Percentiles rank a stretch among this genome's conserved stretches.
phyloP scores from a whole-genome alignment of 352 stramenopile species.

The Phytophthora macrochlamydospora region DNA sequence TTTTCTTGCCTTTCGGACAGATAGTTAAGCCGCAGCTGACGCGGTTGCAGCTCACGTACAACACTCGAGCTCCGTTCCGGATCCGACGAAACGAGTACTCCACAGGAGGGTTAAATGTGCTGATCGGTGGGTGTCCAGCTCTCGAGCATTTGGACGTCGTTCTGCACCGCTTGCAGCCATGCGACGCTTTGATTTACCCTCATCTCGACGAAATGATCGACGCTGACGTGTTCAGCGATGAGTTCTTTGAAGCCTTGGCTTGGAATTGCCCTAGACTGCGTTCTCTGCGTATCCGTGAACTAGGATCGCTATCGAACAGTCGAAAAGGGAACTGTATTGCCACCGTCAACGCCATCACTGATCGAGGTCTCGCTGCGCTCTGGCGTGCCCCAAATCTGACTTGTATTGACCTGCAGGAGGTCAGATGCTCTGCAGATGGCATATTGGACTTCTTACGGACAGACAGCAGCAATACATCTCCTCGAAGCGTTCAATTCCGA shows the following conservation, averaged over 20 bases:
- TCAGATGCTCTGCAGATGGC: conserved; percentile 33
- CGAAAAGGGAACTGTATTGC: conserved; percentile 22
- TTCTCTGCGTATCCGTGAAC: conserved; percentile 42
- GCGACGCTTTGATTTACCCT: conserved; percentile 53
- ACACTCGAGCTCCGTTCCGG: conserved; percentile 50
- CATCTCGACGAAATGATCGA: conserved; percentile 69
- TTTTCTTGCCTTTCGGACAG: conserved; percentile 66
- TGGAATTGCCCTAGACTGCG: conserved; percentile 30
- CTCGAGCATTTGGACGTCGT: conserved; percentile 50
- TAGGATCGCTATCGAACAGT: conserved; percentile 26
- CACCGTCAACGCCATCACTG: conserved; percentile 39
- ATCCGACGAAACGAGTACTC: conserved; percentile 60
- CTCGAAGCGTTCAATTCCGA: conserved; percentile 26
- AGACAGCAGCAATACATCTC: not conserved
- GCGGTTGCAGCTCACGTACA: conserved; percentile 56
- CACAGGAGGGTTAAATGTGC: conserved; percentile 40
- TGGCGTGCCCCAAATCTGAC: conserved; percentile 22
- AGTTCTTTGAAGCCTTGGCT: conserved; percentile 37
- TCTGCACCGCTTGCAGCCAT: conserved; percentile 52
- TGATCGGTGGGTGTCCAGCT: conserved; percentile 34
- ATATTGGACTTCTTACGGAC: conserved; percentile 28
- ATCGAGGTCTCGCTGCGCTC: conserved; percentile 34
- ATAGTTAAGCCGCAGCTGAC: conserved; percentile 40
- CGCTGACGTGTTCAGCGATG: conserved; percentile 52
- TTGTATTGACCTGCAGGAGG: conserved; percentile 43